phyloP scores from a whole-genome alignment of 768 basidiomycete species.

The Termitomyces heimii region DNA sequence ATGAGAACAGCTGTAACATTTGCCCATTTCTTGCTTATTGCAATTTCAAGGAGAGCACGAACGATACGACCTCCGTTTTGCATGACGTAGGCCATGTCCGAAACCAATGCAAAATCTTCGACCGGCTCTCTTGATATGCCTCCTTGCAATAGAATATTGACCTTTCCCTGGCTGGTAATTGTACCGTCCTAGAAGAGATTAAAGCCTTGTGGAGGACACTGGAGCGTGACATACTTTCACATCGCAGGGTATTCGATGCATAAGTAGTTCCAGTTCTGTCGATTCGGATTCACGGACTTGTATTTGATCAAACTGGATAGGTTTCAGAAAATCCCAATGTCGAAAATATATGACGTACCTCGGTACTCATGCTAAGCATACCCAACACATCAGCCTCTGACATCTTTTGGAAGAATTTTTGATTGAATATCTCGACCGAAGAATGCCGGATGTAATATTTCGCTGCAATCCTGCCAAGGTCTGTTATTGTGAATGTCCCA shows the following conservation, averaged over 20 bases:
- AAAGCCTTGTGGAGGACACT: not conserved
- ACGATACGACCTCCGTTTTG: slow-evolving; percentile 95
- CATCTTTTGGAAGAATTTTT: slow-evolving; percentile 74
- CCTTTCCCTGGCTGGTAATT: slow-evolving; percentile 64
- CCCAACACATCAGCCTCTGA: slow-evolving; percentile 86
- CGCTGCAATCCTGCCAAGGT: slow-evolving; percentile 92
- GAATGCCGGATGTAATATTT: slow-evolving; percentile 90
- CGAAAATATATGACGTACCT: slow-evolving; percentile 45
- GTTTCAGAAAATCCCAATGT: not conserved
- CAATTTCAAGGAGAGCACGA: slow-evolving; percentile 92
- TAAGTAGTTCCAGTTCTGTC: slow-evolving; percentile 70
- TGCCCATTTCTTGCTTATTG: slow-evolving; percentile 90
- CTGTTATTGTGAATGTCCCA: slow-evolving; percentile 68
- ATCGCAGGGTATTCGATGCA: slow-evolving; percentile 69
- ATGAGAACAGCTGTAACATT: slow-evolving; percentile 72
- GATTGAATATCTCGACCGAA: slow-evolving; percentile 85
- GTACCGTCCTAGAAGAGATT: slow-evolving; percentile 44
- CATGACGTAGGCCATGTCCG: slow-evolving; percentile 89
- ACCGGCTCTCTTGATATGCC: slow-evolving; percentile 77
- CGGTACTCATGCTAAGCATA: slow-evolving; percentile 86
- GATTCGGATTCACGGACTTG: slow-evolving; percentile 89
- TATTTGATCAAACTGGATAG: slow-evolving; percentile 82
- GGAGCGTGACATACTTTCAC: slow-evolving; percentile 49
- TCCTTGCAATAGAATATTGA: slow-evolving; percentile 91
- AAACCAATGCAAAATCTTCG: slow-evolving; percentile 94